These are phyloP conservation scores for Talaromyces funiculosus DNA, from an alignment of 2,329 filamentous ascomycete genomes.

Conservation along the genomic window DNA sequence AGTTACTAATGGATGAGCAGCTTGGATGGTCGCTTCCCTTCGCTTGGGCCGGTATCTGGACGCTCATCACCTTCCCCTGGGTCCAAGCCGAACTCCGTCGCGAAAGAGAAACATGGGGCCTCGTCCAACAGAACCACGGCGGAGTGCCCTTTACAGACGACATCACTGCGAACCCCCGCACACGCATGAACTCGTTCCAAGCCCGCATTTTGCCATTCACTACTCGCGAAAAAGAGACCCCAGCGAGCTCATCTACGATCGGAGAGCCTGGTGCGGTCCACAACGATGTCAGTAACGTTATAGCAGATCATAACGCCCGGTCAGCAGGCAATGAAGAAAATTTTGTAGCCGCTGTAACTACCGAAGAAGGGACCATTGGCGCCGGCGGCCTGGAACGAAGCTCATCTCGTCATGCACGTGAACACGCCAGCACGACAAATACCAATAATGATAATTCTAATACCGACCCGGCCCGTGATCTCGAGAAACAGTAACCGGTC, in stretches of 20 bases:
- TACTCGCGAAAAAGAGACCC: constrained; percentile 6
- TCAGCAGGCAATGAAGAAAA: neutral
- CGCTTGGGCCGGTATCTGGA: constrained; percentile 40
- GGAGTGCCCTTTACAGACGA: constrained; percentile 36
- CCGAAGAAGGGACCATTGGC: constrained; percentile 5
- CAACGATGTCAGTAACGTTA: neutral
- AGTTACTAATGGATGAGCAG: constrained; percentile 18
- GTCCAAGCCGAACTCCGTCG: constrained; percentile 41
- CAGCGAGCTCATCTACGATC: neutral
- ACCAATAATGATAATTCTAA: neutral
- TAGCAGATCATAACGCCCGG: neutral
- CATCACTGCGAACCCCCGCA: constrained; percentile 30
- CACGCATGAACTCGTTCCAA: constrained; percentile 34
- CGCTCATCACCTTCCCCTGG: constrained; percentile 43
- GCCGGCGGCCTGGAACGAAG: constrained; percentile 8
- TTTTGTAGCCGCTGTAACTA: neutral
- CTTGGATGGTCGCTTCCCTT: constrained; percentile 42
- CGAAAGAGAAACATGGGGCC: constrained; percentile 40
- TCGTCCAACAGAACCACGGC: constrained; percentile 26
- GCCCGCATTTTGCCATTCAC: constrained; percentile 17
- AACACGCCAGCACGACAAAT: neutral
- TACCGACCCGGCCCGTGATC: neutral
- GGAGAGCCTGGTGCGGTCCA: neutral
- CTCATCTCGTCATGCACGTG: neutral
- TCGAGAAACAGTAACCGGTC: constrained; percentile 1